phyloP scores from a whole-genome alignment of 2,329 filamentous ascomycete species.

The Parastagonospora avenae region DNA sequence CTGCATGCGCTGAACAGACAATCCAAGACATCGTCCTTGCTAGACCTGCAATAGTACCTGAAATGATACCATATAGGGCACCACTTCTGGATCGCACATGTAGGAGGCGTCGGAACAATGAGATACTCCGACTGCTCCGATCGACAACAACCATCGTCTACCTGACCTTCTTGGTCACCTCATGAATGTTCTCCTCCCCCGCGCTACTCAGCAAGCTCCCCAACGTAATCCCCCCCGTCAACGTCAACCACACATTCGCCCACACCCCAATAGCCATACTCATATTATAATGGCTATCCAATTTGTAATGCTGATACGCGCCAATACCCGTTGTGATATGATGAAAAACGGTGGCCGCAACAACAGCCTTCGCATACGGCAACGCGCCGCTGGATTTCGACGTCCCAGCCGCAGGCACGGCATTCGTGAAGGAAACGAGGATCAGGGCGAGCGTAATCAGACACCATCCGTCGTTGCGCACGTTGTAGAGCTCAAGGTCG shows the following conservation, averaged over 20 bases:
- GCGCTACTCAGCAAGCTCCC: conserved; percentile 9
- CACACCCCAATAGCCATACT: conserved; percentile 32
- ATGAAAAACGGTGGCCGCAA: conserved; percentile 31
- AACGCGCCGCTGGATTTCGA: conserved; percentile 7
- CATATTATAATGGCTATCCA: conserved; percentile 29
- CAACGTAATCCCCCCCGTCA: conserved; percentile 22
- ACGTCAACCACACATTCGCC: conserved; percentile 31
- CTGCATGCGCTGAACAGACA: too few relatives aligned
- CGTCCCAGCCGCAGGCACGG: conserved; percentile 16
- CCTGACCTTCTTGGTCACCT: conserved; percentile 16
- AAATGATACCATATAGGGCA: neutral
- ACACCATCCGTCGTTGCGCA: conserved; percentile 33
- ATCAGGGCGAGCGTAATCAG: conserved; percentile 32
- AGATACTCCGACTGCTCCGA: neutral
- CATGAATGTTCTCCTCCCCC: conserved; percentile 12
- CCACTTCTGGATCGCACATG: neutral
- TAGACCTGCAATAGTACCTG: too few relatives aligned
- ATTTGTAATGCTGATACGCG: conserved; percentile 31
- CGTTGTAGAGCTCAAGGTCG: conserved; percentile 32
- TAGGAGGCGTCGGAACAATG: too few relatives aligned
- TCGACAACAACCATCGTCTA: neutral
- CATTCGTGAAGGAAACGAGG: conserved; percentile 27
- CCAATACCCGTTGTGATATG: conserved; percentile 27
- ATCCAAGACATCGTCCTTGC: too few relatives aligned
- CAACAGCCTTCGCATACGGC: conserved; percentile 25